Base-by-base conservation (phyloP, 148 eudicot genomes). In the Nepenthes mirabilis region DNA sequence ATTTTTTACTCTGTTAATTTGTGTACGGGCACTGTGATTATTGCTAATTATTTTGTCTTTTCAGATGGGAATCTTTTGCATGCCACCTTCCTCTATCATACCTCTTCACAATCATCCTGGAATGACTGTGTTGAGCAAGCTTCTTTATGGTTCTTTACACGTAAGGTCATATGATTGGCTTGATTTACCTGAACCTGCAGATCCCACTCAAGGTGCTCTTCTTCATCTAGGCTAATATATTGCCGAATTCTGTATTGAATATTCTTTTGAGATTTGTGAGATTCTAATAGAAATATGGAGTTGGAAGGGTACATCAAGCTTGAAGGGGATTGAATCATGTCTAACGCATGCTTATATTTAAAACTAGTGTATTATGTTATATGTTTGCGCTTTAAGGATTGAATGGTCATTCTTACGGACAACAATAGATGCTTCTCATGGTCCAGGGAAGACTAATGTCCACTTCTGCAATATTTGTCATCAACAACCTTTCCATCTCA, bases 31-130 rank as follows among this genome's bases (percentile, higher is more conserved):
- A 49, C 13, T 49, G 2, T 49, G 52, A 49, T 11, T 49, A 3
- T 49, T 49, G 6, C 11, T 2, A 3, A 13, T 37, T 36, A 1
- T 43, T 62, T 76, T 68, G 77, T 23, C 23, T 23, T 23, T 23
- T 23, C 88, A 93, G 99, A 82, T 93, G 78, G 99, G 99, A 64
- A 93, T 93, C 68, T 93, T 93, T 59, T 80, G 85, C 77, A 79
- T 93, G 99, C 99, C 95, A 47, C 79, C 99, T 61, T 79, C 91
- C 37, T 86, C 99, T 34, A 69, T 88, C 63, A 88, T 93, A 70
- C 99, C 99, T 37, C 87, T 93, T 71, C 99, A 93, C 68, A 93
- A 93, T 72, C 99, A 93, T 78, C 99, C 99, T 34, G 96, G 99
- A 73, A 93, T 93, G 99, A 93, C 99, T 34, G 99, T 93, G 59